Base-by-base conservation (phyloP, 495 filamentous ascomycete species). In the Lasiosphaeris hirsuta region DNA sequence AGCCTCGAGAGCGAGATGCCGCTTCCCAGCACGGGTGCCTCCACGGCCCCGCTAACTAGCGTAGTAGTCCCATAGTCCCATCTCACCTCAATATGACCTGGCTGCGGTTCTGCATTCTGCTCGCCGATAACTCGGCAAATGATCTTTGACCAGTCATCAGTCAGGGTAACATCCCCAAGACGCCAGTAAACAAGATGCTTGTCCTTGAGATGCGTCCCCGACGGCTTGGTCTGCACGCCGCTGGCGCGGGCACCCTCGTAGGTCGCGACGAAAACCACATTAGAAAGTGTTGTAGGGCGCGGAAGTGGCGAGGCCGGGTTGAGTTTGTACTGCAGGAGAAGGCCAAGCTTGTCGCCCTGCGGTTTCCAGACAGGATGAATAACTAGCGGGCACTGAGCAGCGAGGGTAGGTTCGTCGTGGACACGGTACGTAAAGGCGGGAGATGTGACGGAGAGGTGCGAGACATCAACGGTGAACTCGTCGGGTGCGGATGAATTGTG, bases 371-470 rank as follows among this genome's bases (percentile, higher is more conserved):
- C 82, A 23, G 92, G 86, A 38, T 83, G 87, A 61, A 97, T 76
- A 44, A 88, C 78, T 30, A 98, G 74, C 0, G 95, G 94, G 17
- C 86, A 75, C 37, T 77, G 65, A 19, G 69, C 57, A 13, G 65
- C 85, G 64, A 89, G 88, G n/a, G 83, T 67, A 23, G 81, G 76
- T 11, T 84, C 72, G 52, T 82, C 68, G 61, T 96, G 90, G n/a
- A 96, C 75, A 69, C 93, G 89, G 68, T 97, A 98, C 58, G 93
- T 96, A 77, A 98, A 98, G 34, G 90, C 94, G 3, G 94, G 86
- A 0, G 88, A 80, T 10, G 89, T 86, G 54, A 84, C 87, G 46
- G 83, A 78, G 51, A 96, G 81, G 60, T 82, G 86, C 8, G 84
- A 77, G 2, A 90, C 69, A 60, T 89, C 83, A 42, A 97, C 74